Evolutionary conservation across 495 filamentous ascomycete genomes (phyloP).

Genomic region (Daldinia concentrica): DNA sequence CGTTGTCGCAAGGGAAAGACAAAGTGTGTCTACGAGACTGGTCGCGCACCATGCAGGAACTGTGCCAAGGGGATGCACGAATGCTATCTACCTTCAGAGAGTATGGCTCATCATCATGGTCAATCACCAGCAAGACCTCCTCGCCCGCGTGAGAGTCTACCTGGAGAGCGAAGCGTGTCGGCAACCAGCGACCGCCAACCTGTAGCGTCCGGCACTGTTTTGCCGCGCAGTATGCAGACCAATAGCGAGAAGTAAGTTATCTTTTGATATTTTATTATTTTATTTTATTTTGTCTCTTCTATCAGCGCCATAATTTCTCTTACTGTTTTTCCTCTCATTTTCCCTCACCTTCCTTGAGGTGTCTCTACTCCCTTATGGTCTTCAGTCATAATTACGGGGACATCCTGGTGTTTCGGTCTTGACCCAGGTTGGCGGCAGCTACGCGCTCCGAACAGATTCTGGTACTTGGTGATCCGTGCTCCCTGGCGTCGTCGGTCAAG

Average conservation of each 20-base stretch:
- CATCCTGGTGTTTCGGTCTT: constrained; percentile 34
- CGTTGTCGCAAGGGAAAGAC: constrained; percentile 65
- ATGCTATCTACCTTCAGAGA: constrained; percentile 62
- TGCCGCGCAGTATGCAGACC: constrained; percentile 55
- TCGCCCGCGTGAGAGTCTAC: constrained; percentile 55
- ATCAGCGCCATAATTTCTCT: constrained; percentile 7
- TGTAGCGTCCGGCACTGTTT: constrained; percentile 49
- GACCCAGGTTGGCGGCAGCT: constrained; percentile 36
- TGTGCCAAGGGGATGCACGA: constrained; percentile 65
- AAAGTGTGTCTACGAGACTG: constrained; percentile 63
- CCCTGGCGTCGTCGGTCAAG: constrained; percentile 37
- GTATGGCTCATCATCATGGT: constrained; percentile 58
- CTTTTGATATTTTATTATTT: constrained; percentile 15
- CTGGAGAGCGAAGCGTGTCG: constrained; percentile 55
- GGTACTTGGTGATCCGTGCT: constrained; percentile 38
- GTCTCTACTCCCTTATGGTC: background rate
- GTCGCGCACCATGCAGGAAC: constrained; percentile 61
- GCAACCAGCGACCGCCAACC: constrained; percentile 56
- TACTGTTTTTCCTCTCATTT: constrained; percentile 6
- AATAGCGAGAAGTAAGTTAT: constrained; percentile 58
- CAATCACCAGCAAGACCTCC: constrained; percentile 50
- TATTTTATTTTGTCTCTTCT: background rate
- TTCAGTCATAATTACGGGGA: constrained; percentile 1
- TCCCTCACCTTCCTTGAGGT: background rate
- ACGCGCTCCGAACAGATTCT: constrained; percentile 32